Base-by-base conservation (phyloP, 1,284 basidiomycete genomes). In the Papiliotrema flavescens region DNA sequence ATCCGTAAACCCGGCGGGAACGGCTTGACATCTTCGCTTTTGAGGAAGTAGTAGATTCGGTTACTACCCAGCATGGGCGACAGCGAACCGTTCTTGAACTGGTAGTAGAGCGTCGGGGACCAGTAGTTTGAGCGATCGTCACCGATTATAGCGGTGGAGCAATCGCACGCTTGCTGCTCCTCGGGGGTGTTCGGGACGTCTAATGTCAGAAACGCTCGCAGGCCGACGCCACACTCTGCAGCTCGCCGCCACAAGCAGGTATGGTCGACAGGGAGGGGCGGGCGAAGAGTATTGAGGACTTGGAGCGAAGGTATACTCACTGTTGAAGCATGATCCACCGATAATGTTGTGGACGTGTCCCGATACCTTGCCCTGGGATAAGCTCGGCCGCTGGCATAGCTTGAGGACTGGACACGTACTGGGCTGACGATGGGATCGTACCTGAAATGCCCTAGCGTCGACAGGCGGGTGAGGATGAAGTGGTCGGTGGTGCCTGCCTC, bases 351-450 rank as follows among this genome's bases (percentile, higher is more conserved):
- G 79, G 0, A 71, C 64, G 56, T 80, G 79, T 1, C 56, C 54
- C 3, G 70, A 67, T 22, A 74, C 53, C 4, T 19, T 56, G 20
- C 68, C 70, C 3, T 32, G 28, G 6, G 5, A 32, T 32, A 11
- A 32, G 28, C 28, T 6, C 28, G 28, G 11, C 5, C 5, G 5
- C 6, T 11, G 28, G 28, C 28, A 32, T 6, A 11, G 28, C 28
- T 11, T 32, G 28, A 5, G 28, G n/a, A n/a, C 28, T 32, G 28
- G 11, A 32, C 28, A 32, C 28, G 6, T 32, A 32, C 28, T 11
- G 74, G 74, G 28, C 64, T 63, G 56, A 79, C 69, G 58, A 79
- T 78, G 1, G 78, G 75, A 55, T 80, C 78, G 47, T 77, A 59
- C 14, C 77, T 64, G 1, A 67, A 61, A 14, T 71, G 57, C 23